phyloP scores from a whole-genome alignment of 2,329 filamentous ascomycete species.

The Diplocarpon rosae region DNA sequence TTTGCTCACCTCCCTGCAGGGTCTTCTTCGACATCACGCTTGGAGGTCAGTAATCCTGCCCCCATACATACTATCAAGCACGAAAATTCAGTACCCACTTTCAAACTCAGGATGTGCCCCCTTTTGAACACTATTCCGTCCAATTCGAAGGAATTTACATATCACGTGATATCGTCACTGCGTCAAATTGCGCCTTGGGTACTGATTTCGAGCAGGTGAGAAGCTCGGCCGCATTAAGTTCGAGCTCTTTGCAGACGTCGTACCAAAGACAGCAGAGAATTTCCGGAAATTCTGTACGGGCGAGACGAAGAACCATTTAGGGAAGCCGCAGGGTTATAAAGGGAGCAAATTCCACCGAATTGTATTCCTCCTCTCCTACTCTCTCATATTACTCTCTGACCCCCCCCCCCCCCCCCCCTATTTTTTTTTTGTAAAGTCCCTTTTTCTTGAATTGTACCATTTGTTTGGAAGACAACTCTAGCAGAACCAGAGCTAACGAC shows the following conservation, averaged over 20 bases:
- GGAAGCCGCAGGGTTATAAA: constrained; percentile 85
- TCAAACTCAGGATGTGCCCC: background rate
- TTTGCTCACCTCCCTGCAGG: constrained; percentile 11
- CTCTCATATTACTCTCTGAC: background rate
- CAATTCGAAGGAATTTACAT: background rate
- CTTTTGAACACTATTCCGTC: background rate
- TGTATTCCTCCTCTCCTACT: constrained; percentile 39
- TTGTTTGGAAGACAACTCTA: background rate
- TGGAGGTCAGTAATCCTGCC: constrained; percentile 46
- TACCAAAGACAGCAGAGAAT: constrained; percentile 87
- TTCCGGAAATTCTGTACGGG: constrained; percentile 96
- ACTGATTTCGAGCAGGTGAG: constrained; percentile 46
- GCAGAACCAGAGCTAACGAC: background rate
- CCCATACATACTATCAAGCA: background rate
- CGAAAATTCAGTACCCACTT: background rate
- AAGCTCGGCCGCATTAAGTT: constrained; percentile 80
- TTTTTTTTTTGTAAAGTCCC: too few species aligned
- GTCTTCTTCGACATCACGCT: constrained; percentile 65
- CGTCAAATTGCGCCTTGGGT: background rate
- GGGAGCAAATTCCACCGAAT: constrained; percentile 89
- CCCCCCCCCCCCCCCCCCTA: constrained; percentile 1
- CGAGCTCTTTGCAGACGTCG: constrained; percentile 76
- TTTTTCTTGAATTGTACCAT: too few species aligned
- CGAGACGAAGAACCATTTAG: constrained; percentile 68
- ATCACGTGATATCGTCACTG: constrained; percentile 19